A percentile compares a stretch with the other conserved stretches of the same genome.
Evolutionary conservation across 345 rosid genomes (phyloP).

Genomic region (Laguncularia racemosa): DNA sequence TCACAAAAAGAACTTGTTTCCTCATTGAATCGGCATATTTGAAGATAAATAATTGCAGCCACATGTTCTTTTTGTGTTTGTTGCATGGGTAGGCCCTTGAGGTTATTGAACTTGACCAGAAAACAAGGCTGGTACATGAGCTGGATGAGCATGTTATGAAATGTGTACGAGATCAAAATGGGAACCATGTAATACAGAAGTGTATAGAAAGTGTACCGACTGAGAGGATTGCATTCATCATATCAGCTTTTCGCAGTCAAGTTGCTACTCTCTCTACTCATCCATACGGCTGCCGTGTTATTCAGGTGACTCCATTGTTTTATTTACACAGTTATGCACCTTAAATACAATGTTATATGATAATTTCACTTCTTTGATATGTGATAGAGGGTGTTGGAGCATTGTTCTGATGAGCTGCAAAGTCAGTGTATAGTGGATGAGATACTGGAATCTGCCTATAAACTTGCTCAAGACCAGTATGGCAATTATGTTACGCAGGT

Average conservation of each 20-base stretch:
- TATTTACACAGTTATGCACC: conserved; percentile 1
- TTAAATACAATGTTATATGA: conserved; percentile 1
- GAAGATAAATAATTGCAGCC: neutral
- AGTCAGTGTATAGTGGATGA: conserved; percentile 81
- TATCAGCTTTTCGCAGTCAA: conserved; percentile 77
- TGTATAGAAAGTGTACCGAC: conserved; percentile 82
- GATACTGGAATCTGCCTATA: conserved; percentile 69
- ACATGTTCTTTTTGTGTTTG: neutral
- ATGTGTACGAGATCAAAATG: conserved; percentile 96
- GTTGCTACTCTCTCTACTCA: conserved; percentile 82
- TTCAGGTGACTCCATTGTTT: conserved; percentile 48
- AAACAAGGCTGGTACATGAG: conserved; percentile 62
- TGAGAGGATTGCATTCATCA: conserved; percentile 67
- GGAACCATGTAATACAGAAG: conserved; percentile 96
- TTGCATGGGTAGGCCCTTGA: conserved; percentile 63
- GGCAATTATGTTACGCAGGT: conserved; percentile 99
- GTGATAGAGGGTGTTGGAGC: conserved; percentile 86
- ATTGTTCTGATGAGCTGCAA: conserved; percentile 69
- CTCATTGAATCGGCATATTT: neutral
- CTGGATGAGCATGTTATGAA: conserved; percentile 86
- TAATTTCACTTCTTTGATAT: conserved; percentile 14
- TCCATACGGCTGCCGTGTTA: conserved; percentile 98
- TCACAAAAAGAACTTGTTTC: neutral
- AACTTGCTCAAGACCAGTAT: conserved; percentile 94
- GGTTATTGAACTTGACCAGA: conserved; percentile 91